phyloP scores from a whole-genome alignment of 257 asterid genomes.

The Linaria vulgaris region DNA sequence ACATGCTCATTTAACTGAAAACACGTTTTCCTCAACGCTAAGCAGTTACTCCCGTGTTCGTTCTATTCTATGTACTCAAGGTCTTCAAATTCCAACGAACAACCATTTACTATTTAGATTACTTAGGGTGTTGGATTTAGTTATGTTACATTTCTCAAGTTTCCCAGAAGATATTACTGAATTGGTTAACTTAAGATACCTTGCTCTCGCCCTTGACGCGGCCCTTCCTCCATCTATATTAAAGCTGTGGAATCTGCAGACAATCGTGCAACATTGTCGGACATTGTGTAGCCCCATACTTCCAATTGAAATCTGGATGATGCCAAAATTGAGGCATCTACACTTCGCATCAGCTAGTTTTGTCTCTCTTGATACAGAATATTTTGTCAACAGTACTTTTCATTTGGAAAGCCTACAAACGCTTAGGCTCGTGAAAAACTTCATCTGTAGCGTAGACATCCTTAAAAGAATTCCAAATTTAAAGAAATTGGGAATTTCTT shows the following conservation, averaged over 20 bases:
- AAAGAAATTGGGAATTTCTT: slow-evolving; percentile 13
- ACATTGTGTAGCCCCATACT: not conserved
- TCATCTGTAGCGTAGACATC: not conserved
- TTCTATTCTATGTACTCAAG: not conserved
- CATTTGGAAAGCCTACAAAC: slow-evolving; percentile 21
- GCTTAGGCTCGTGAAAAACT: slow-evolving; percentile 14
- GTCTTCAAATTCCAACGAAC: not conserved
- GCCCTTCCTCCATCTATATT: slow-evolving; percentile 17
- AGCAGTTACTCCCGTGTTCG: not conserved
- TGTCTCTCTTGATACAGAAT: not conserved
- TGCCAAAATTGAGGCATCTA: slow-evolving; percentile 28
- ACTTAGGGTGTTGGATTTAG: slow-evolving; percentile 22
- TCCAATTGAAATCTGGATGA: slow-evolving; percentile 27
- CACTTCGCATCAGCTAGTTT: not conserved
- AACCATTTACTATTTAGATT: not conserved
- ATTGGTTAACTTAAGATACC: slow-evolving; percentile 27
- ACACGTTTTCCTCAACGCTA: not conserved
- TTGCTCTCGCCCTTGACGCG: slow-evolving; percentile 23
- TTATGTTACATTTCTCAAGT: not conserved
- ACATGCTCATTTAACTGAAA: not conserved
- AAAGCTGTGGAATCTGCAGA: slow-evolving; percentile 24
- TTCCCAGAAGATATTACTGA: slow-evolving; percentile 13
- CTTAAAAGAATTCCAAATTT: slow-evolving; percentile 13
- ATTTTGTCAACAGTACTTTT: not conserved
- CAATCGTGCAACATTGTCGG: not conserved